phyloP scores from a whole-genome alignment of 1,284 basidiomycete genomes.

The Rhodotorula mucilaginosa region DNA sequence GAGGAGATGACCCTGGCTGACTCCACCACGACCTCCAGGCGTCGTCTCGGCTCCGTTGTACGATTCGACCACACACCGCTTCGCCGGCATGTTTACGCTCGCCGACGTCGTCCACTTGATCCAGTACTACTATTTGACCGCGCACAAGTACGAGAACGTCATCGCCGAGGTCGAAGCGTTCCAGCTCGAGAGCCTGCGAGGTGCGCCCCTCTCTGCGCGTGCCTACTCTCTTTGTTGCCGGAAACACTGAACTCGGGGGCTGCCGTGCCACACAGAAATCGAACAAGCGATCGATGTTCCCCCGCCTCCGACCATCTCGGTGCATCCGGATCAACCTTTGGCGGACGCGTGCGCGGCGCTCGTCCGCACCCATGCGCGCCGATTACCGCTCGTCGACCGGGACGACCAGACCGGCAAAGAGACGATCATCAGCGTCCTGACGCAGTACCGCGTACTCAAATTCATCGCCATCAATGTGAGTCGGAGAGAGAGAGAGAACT shows the following conservation, averaged over 20 bases:
- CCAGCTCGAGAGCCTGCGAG: constrained; percentile 79
- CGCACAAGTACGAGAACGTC: constrained; percentile 80
- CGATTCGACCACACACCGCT: constrained; percentile 85
- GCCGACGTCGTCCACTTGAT: constrained; percentile 95
- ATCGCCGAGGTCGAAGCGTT: constrained; percentile 92
- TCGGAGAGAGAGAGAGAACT: constrained; percentile 18
- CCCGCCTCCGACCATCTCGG: constrained; percentile 82
- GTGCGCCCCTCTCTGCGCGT: constrained; percentile 53
- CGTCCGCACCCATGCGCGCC: constrained; percentile 91
- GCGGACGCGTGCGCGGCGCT: constrained; percentile 87
- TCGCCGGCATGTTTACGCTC: constrained; percentile 94
- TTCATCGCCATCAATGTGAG: constrained; percentile 96
- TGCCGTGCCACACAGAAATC: constrained; percentile 63
- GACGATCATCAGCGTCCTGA: constrained; percentile 91
- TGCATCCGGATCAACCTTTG: constrained; percentile 82
- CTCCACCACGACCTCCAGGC: constrained; percentile 55
- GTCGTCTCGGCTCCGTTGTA: constrained; percentile 98
- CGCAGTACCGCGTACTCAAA: constrained; percentile 96
- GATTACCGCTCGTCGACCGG: constrained; percentile 87
- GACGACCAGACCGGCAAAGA: constrained; percentile 93
- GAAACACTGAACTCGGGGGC: too few relatives aligned
- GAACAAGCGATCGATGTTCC: constrained; percentile 89
- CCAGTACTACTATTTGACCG: constrained; percentile 85
- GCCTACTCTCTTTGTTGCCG: too few relatives aligned
- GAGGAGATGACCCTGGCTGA: too few relatives aligned